Percentiles rank a stretch among this genome's conserved stretches.
Conservation (phyloP, 1,284 basidiomycete genomes). For the Ustilago xerochloae region DNA sequence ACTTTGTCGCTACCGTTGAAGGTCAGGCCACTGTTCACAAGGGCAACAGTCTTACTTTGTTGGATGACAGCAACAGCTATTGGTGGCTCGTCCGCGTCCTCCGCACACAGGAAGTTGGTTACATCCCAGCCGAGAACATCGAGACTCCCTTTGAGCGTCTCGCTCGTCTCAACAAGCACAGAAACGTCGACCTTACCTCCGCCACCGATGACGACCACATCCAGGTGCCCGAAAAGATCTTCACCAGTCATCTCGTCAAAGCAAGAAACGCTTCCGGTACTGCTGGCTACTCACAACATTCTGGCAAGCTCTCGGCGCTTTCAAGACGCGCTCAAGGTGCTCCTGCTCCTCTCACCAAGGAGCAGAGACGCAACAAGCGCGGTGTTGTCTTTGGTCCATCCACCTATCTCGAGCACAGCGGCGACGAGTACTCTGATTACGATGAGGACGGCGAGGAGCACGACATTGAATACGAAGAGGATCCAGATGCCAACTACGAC, state of each 20-base stretch:
- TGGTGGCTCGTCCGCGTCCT: conserved; percentile 68
- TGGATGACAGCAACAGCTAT: conserved; percentile 68
- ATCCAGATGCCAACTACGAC: conserved; percentile 51
- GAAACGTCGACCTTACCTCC: conserved; percentile 81
- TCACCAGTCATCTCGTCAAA: conserved; percentile 61
- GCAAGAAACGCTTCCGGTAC: conserved; percentile 49
- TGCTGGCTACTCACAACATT: conserved; percentile 55
- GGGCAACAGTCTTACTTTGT: conserved; percentile 66
- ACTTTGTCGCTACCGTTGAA: conserved; percentile 67
- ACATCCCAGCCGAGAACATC: conserved; percentile 99
- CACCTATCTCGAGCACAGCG: conserved; percentile 65
- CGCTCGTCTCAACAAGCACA: conserved; percentile 93
- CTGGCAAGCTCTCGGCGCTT: conserved; percentile 66
- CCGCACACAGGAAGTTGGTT: conserved; percentile 87
- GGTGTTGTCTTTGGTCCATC: conserved; percentile 64
- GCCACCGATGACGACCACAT: conserved; percentile 67
- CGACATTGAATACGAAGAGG: conserved; percentile 54
- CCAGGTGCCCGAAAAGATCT: conserved; percentile 57
- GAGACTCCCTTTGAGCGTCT: conserved; percentile 97
- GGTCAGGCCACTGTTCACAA: conserved; percentile 68
- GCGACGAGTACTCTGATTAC: conserved; percentile 61
- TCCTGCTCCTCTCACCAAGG: conserved; percentile 39
- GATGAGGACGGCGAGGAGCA: conserved; percentile 57
- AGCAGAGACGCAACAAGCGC: conserved; percentile 52
- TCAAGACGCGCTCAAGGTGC: conserved; percentile 59